These are phyloP conservation scores for Boletellus deceptivus DNA, from an alignment of 1,284 basidiomycete genomes.

Conservation along the genomic window DNA sequence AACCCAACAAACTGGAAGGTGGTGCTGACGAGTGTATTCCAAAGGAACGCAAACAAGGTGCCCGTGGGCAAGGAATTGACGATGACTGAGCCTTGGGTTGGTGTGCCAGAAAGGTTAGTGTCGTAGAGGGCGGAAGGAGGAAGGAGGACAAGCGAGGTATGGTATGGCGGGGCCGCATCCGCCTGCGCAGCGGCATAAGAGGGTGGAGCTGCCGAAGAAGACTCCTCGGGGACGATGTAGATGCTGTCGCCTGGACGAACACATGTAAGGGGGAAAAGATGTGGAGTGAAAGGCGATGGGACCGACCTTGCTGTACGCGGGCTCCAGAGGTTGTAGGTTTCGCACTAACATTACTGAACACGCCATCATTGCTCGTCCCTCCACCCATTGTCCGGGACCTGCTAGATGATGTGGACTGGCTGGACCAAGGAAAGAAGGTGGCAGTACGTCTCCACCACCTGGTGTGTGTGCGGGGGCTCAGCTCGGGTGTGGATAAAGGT, in stretches of 20 bases:
- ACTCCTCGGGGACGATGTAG: constrained; percentile 76
- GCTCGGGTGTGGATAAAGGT: constrained; percentile 48
- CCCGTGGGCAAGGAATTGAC: constrained; percentile 78
- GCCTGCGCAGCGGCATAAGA: constrained; percentile 89
- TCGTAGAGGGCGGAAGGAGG: constrained; percentile 49
- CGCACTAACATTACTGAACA: constrained; percentile 94
- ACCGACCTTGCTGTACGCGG: constrained; percentile 62
- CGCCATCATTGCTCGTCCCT: constrained; percentile 85
- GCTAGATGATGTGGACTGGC: constrained; percentile 36
- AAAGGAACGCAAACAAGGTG: constrained; percentile 82
- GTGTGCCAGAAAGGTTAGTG: constrained; percentile 37
- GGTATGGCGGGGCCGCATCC: constrained; percentile 95
- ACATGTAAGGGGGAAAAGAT: constrained; percentile 6
- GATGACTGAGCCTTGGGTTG: constrained; percentile 61
- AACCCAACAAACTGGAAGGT: constrained; percentile 99
- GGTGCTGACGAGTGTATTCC: constrained; percentile 91
- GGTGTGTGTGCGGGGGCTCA: constrained; percentile 34
- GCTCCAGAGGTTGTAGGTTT: constrained; percentile 67
- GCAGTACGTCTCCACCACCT: constrained; percentile 57
- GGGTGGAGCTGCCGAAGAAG: constrained; percentile 80
- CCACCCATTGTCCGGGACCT: constrained; percentile 51
- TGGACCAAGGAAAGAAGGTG: constrained; percentile 56
- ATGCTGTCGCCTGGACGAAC: constrained; percentile 60
- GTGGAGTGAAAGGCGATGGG: not conserved
- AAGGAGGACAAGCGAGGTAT: constrained; percentile 94